These are phyloP conservation scores for Coemansia sp. DNA, from an alignment of 192 early-diverging fungal species.

Conservation along the genomic window DNA sequence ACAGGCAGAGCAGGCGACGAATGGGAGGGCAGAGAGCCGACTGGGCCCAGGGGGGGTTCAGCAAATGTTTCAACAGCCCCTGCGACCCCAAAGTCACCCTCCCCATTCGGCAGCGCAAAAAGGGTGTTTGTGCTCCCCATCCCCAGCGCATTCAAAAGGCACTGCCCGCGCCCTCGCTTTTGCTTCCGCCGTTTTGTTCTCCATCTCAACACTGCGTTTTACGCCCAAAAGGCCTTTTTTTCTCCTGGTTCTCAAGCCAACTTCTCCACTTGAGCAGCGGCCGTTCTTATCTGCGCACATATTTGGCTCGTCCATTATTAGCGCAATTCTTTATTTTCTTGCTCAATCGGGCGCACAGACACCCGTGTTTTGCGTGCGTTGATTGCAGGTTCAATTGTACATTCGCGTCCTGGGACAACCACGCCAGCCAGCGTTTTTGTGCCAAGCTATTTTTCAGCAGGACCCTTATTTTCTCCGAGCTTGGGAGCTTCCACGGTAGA, in stretches of 20 bases:
- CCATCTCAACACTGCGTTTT: background rate
- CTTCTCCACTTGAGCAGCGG: background rate
- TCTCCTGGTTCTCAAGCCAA: background rate
- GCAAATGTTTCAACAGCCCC: slow-evolving; percentile 45
- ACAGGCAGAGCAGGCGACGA: background rate
- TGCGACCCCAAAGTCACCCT: slow-evolving; percentile 23
- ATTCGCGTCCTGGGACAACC: background rate
- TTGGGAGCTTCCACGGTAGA: background rate
- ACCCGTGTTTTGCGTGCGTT: background rate
- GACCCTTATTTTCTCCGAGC: background rate
- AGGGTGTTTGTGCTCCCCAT: slow-evolving; percentile 6
- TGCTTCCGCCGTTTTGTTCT: slow-evolving; percentile 3
- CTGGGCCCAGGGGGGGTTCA: slow-evolving; percentile 24
- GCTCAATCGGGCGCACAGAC: background rate
- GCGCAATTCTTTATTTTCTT: background rate
- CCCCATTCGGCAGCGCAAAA: slow-evolving; percentile 20
- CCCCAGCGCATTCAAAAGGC: slow-evolving; percentile 9
- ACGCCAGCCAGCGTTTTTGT: slow-evolving; percentile 1
- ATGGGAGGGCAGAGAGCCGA: background rate
- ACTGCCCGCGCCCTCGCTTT: background rate
- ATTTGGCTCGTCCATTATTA: background rate
- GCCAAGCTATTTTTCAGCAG: background rate
- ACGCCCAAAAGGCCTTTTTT: background rate
- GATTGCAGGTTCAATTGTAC: background rate
- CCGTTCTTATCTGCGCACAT: background rate